These are phyloP conservation scores for Actinomortierella wolfii DNA, from an alignment of 371 early-diverging fungal genomes.

Conservation along the genomic window DNA sequence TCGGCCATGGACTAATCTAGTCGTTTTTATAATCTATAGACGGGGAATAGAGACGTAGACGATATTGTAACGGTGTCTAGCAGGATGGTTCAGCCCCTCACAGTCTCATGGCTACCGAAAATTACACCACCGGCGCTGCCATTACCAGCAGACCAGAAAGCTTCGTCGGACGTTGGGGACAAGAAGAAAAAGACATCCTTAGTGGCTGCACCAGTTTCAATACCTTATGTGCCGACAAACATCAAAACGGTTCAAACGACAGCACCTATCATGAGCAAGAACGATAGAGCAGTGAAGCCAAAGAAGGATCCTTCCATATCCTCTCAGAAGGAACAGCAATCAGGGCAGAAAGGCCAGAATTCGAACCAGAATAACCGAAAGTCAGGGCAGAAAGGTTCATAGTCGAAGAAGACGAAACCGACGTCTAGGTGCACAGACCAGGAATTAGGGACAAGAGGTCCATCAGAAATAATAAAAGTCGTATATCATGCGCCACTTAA, in stretches of 20 bases:
- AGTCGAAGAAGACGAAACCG: no score
- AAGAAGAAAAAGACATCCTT: not conserved
- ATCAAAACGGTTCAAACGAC: slow-evolving; percentile 27
- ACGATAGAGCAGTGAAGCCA: not conserved
- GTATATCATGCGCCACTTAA: no score
- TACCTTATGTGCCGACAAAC: slow-evolving; percentile 18
- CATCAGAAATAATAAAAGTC: no score
- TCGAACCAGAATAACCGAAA: slow-evolving; percentile 14
- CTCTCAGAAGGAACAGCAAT: slow-evolving; percentile 5
- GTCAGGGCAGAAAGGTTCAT: no score
- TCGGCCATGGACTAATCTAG: not conserved
- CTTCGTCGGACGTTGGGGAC: not conserved
- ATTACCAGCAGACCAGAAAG: not conserved
- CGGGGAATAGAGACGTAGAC: slow-evolving; percentile 11
- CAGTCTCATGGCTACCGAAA: slow-evolving; percentile 36
- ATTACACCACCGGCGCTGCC: not conserved
- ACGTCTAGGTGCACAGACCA: no score
- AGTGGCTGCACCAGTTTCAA: not conserved
- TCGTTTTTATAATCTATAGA: not conserved
- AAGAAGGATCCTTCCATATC: not conserved
- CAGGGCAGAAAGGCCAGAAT: slow-evolving; percentile 1
- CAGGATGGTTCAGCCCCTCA: slow-evolving; percentile 30
- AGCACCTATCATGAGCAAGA: slow-evolving; percentile 26
- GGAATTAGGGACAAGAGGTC: no score
- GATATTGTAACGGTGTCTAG: slow-evolving; percentile 24